Percentiles rank a stretch among this genome's conserved stretches.
Conservation (phyloP, 805 yeast genomes). For the Naumovozyma baii region DNA sequence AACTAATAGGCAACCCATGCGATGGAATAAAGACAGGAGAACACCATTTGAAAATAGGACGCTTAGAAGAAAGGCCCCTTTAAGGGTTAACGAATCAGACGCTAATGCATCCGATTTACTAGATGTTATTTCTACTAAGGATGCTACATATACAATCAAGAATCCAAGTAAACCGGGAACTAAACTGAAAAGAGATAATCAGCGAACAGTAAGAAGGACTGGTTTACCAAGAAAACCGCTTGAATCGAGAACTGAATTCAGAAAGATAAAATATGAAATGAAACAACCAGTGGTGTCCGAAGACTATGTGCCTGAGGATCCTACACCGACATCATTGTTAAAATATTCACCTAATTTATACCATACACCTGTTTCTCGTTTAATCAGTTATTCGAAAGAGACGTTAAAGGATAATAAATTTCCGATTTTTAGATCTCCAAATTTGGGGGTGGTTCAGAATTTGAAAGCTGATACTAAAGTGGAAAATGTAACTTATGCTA, state of each 20-base stretch:
- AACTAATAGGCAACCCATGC: background rate
- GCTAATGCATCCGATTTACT: background rate
- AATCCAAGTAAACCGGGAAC: no score
- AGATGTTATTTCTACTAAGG: background rate
- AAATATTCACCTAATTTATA: conserved; percentile 18
- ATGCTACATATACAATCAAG: no score
- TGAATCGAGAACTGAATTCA: background rate
- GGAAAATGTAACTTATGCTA: conserved; percentile 18
- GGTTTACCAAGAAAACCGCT: background rate
- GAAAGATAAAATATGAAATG: background rate
- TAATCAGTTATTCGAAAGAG: conserved; percentile 14
- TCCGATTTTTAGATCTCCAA: conserved; percentile 20
- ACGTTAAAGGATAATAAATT: conserved; percentile 17
- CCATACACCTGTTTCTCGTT: conserved; percentile 12
- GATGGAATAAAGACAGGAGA: no score
- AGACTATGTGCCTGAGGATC: conserved; percentile 17
- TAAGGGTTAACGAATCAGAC: background rate
- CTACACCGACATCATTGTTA: conserved; percentile 19
- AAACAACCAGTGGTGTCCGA: conserved; percentile 3
- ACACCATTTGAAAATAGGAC: no score
- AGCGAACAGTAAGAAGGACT: background rate
- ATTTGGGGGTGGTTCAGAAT: conserved; percentile 9
- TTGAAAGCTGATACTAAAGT: conserved; percentile 4
- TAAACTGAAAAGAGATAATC: no score
- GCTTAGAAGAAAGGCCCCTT: no score